A percentile compares a stretch with the other conserved stretches of the same genome.
These are phyloP conservation scores for Suillus subaureus DNA, from an alignment of 768 basidiomycete genomes.

Conservation along the genomic window DNA sequence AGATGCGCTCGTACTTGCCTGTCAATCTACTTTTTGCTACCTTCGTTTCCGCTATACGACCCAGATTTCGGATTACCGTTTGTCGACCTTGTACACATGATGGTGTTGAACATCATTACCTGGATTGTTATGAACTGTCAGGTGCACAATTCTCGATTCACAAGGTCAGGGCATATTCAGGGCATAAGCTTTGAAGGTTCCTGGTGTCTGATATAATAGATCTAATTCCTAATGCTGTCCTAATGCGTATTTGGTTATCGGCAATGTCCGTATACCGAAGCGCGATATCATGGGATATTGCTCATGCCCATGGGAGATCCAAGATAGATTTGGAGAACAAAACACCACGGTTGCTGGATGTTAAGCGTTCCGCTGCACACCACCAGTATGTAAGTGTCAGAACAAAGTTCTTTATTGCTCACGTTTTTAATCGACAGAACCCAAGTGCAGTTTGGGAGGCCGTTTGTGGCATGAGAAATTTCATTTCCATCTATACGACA, in stretches of 20 bases:
- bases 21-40: slow-evolving; percentile 20
- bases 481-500: slow-evolving; percentile 7
- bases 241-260: slow-evolving; percentile 8
- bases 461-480: slow-evolving; percentile 25
- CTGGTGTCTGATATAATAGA: neutral
- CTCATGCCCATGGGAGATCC: slow-evolving; percentile 18
- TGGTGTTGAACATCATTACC: slow-evolving; percentile 4
- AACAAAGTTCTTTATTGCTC: slow-evolving; percentile 6
- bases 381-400: slow-evolving; percentile 13
- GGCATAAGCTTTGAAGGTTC: slow-evolving; percentile 4
- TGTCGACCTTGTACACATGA: slow-evolving; percentile 16
- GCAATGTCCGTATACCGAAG: slow-evolving; percentile 8
- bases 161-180: slow-evolving; percentile 13
- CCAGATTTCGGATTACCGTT: slow-evolving; percentile 17
- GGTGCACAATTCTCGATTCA: slow-evolving; percentile 11
- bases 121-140: slow-evolving; percentile 1
- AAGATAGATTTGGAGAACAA: slow-evolving; percentile 18
- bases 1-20: slow-evolving; percentile 21
- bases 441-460: slow-evolving; percentile 11
- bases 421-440: slow-evolving; percentile 8
- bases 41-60: slow-evolving; percentile 8
- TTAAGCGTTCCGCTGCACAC: slow-evolving; percentile 21
- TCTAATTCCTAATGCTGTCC: neutral
- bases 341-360: slow-evolving; percentile 15
- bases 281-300: slow-evolving; percentile 14